These are phyloP conservation scores for Spinacia oleracea DNA, from an alignment of 179 eudicot species.

Conservation along the genomic window DNA sequence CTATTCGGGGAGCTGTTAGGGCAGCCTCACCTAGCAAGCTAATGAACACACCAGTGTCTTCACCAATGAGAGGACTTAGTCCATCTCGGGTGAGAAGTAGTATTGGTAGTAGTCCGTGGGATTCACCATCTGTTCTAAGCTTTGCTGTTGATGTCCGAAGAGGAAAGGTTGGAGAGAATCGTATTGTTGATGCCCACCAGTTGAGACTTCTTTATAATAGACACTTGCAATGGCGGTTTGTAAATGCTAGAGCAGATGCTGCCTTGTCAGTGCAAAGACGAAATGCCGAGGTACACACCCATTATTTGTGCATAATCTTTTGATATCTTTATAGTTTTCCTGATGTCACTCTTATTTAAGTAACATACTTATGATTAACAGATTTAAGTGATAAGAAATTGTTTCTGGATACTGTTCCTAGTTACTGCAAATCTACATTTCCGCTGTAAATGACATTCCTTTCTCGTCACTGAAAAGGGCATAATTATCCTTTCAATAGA, in stretches of 20 bases:
- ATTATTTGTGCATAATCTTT: conserved; percentile 9
- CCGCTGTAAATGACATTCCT: not conserved
- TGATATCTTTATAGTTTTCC: not conserved
- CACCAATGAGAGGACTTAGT: conserved; percentile 75
- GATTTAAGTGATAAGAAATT: not conserved
- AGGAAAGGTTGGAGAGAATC: conserved; percentile 92
- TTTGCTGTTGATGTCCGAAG: conserved; percentile 96
- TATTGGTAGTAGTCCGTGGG: conserved; percentile 54
- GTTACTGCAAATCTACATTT: not conserved
- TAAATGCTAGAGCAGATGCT: conserved; percentile 85
- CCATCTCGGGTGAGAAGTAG: conserved; percentile 70
- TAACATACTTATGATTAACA: not conserved
- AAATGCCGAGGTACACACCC: conserved; percentile 64
- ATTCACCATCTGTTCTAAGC: conserved; percentile 90
- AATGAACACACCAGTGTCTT: conserved; percentile 41
- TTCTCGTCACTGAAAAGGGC: not conserved
- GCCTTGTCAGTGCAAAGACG: conserved; percentile 73
- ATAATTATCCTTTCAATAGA: not conserved
- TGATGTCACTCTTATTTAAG: not conserved
- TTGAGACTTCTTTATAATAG: conserved; percentile 89
- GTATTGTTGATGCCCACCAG: conserved; percentile 79
- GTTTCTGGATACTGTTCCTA: not conserved
- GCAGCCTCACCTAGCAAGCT: conserved; percentile 85
- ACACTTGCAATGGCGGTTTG: conserved; percentile 96
- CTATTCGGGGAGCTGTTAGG: conserved; percentile 57